These are phyloP conservation scores for Tolypocladium album DNA, from an alignment of 2,329 filamentous ascomycete genomes.

Conservation along the genomic window DNA sequence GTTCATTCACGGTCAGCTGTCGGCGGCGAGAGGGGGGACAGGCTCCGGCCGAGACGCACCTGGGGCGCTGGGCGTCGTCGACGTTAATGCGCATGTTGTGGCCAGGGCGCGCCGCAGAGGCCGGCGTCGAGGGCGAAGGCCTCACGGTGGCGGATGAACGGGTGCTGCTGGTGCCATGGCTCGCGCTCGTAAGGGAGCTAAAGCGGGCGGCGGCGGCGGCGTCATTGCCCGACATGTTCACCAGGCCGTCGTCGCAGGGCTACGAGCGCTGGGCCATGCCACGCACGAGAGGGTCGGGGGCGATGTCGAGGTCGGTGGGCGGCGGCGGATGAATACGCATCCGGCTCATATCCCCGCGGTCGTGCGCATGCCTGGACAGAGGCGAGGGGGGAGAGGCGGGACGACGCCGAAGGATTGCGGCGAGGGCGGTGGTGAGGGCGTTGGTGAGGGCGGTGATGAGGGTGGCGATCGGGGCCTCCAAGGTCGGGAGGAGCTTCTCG, in stretches of 20 bases:
- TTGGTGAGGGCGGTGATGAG: background rate
- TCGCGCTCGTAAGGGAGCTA: constrained; percentile 26
- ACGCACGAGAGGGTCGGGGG: constrained; percentile 10
- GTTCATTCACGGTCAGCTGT: background rate
- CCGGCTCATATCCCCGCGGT: background rate
- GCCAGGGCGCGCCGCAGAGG: constrained; percentile 12
- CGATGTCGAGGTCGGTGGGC: background rate
- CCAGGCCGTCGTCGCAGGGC: constrained; percentile 18
- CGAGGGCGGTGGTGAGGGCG: background rate
- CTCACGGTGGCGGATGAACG: constrained; percentile 56
- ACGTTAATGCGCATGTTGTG: constrained; percentile 18
- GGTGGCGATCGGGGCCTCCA: background rate
- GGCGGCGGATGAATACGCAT: background rate
- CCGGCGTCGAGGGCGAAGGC: constrained; percentile 26
- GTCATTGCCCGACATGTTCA: constrained; percentile 60
- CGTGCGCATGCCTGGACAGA: background rate
- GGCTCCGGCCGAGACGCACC: constrained; percentile 18
- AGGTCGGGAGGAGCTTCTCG: background rate
- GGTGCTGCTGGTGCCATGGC: constrained; percentile 53
- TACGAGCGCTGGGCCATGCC: constrained; percentile 18
- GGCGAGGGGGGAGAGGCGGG: background rate
- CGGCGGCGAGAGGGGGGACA: background rate
- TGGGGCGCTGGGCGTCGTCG: constrained; percentile 33
- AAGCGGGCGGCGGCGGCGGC: constrained; percentile 47
- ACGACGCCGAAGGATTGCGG: background rate